Percentiles rank a stretch among this genome's conserved stretches.
Conservation (phyloP, 83 land plant genomes). For the Thuja plicata region DNA sequence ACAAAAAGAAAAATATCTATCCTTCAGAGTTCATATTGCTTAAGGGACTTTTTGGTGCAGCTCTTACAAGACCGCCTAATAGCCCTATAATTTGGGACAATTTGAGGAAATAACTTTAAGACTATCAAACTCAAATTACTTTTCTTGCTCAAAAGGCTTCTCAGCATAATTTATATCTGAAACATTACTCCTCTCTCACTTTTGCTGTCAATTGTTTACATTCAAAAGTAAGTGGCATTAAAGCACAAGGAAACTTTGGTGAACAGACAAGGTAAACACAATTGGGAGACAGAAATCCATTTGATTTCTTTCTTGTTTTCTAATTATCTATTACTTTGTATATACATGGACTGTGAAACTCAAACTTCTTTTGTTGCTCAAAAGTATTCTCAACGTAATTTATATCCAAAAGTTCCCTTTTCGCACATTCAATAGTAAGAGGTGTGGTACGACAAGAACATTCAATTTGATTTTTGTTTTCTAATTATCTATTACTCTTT, state of each 20-base stretch:
- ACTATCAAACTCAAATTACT: background rate
- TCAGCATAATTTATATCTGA: background rate
- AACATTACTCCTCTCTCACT: background rate
- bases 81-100: too few species aligned
- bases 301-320: too few species aligned
- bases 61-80: too few species aligned
- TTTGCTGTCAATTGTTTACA: background rate
- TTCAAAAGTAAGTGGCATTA: background rate
- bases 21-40: too few species aligned
- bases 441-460: too few species aligned
- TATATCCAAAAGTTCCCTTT: background rate
- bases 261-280: background rate
- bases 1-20: too few species aligned
- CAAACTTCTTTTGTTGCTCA: too few species aligned
- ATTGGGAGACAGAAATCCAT: background rate
- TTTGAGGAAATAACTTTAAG: background rate
- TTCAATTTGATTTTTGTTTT: background rate
- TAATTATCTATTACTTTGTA: too few species aligned
- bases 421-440: background rate
- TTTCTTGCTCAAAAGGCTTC: background rate
- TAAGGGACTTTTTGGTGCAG: too few species aligned
- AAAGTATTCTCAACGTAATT: background rate
- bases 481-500: background rate
- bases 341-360: too few species aligned
- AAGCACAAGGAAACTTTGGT: background rate